Base-by-base conservation (phyloP, 176 grass and related monocot genomes). In the Dendrocalamus sinicus region DNA sequence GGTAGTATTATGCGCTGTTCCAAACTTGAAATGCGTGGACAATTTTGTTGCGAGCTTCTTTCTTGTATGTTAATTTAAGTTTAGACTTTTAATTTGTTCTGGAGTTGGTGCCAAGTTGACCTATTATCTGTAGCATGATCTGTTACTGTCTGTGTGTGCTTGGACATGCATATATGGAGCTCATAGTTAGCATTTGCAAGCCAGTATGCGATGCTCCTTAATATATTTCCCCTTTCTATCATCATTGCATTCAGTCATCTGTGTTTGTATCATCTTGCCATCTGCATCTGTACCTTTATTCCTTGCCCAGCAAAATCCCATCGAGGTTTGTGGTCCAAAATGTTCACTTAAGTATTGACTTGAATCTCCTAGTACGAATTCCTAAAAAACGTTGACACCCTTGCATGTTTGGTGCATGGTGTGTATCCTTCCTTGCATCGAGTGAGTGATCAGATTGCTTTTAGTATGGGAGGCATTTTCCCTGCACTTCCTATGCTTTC, bases 1-100 rank as follows among this genome's bases (percentile, higher is more conserved):
- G 37, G 40, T 9, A 66, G 77, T 66, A 32, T 6, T 22, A 32
- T 66, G 28, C 2, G 16, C 9, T 50, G 77, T 19, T 50, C 44
- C 60, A 80, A 67, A 67, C 51, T 55, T 82, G 51, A 69, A 70
- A 57, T 40, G 48, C 8, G 8, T 22, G 43, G 52, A 28, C 41
- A 72, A 72, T 81, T 44, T 82, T 82, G 24, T 55, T 23, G 14
- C 67, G 45, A 54, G 20, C 4, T 69, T 80, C 9, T 67, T 81
- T 81, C 30, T 69, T 69, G 23, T 83, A 28, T 82, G 16, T 61
- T 60, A n/a, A 23, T 55, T 81, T 81, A 58, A 44, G 19, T 45
- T 14, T 46, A 59, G 16, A 73, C 54, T 59, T 30, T 6, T 73
- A 19, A 22, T 73, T 59, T 73, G 52, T 73, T 61, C 69, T 83